A percentile compares a stretch with the other conserved stretches of the same genome.
Conservation (phyloP, 176 grass and related monocot species). For the Oryza meridionalis region DNA sequence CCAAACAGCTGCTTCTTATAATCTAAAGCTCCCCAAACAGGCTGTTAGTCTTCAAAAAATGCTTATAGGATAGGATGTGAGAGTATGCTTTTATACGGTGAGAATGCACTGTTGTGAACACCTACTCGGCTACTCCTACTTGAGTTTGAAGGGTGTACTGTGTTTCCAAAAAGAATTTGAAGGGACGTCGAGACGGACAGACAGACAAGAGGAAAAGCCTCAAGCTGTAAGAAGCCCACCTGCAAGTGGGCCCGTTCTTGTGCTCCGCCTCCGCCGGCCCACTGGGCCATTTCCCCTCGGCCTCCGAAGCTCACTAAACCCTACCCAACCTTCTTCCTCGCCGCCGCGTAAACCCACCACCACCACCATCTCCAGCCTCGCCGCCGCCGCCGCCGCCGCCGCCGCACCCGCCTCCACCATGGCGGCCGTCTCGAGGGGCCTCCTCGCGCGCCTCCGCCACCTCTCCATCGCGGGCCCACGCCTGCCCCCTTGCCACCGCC, state of each 20-base stretch:
- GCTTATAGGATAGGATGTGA: too few species aligned
- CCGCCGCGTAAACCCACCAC: slow-evolving; percentile 47
- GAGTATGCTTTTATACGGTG: too few species aligned
- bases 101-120: too few species aligned
- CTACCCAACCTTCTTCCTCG: slow-evolving; percentile 25
- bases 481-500: slow-evolving; percentile 40
- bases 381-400: slow-evolving; percentile 13
- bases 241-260: slow-evolving; percentile 1
- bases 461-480: slow-evolving; percentile 34
- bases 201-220: neutral
- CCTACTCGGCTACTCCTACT: too few species aligned
- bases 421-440: slow-evolving; percentile 84
- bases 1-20: too few species aligned
- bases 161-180: too few species aligned
- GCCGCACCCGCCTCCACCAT: slow-evolving; percentile 41
- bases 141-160: too few species aligned
- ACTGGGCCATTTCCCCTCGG: slow-evolving; percentile 34
- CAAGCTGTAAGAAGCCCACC: neutral
- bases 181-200: too few species aligned
- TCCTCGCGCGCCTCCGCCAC: slow-evolving; percentile 61
- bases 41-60: too few species aligned
- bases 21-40: too few species aligned
- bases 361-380: slow-evolving; percentile 25
- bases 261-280: neutral
- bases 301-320: slow-evolving; percentile 46